Conservation (phyloP, 176 grass and related monocot species). For the Oryza meyeriana region DNA sequence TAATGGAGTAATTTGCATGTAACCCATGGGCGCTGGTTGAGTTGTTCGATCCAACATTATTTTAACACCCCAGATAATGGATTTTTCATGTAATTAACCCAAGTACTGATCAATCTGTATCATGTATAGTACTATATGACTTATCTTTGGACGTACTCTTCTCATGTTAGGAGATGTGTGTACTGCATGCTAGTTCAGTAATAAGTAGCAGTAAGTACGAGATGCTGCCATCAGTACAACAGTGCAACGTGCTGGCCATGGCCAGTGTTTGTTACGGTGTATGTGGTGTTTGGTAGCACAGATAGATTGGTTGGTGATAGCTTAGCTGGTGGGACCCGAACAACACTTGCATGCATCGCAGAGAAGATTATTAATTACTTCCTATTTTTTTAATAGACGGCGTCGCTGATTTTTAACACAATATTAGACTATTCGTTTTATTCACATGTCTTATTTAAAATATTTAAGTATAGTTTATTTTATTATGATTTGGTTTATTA, state of each 20-base stretch:
- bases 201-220: background rate
- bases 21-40: background rate
- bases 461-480: too few relatives aligned
- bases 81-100: background rate
- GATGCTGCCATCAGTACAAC: background rate
- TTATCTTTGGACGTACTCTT: background rate
- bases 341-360: background rate
- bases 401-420: too few relatives aligned
- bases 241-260: background rate
- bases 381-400: too few relatives aligned
- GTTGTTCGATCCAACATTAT: background rate
- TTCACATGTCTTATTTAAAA: too few relatives aligned
- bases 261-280: background rate
- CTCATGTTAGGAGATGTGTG: background rate
- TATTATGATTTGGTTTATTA: too few relatives aligned
- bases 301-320: conserved; percentile 12
- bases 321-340: background rate
- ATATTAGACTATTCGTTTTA: too few relatives aligned
- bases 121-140: background rate
- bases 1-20: background rate
- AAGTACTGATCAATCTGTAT: background rate
- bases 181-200: background rate
- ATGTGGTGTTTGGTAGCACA: background rate
- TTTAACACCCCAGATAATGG: background rate
- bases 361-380: background rate